Evolutionary conservation across 2,329 filamentous ascomycete species (phyloP), one percentile per base, ranked within the genome.

Genomic region (Paecilomyces niveus): DNA sequence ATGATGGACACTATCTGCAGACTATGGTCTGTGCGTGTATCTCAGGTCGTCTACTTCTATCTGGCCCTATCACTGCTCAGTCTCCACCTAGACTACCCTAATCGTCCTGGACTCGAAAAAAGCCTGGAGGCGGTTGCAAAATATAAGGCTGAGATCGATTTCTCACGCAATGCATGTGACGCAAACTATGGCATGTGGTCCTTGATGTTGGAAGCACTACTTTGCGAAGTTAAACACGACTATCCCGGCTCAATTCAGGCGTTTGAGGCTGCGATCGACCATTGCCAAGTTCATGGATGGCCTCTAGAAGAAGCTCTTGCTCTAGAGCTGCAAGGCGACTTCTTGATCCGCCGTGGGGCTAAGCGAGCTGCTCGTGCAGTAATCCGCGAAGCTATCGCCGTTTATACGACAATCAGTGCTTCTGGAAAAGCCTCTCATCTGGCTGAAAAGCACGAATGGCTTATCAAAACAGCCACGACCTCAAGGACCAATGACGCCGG

Each of bases 301-400:
- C 73, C 78, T 1, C 66, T 87, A 24, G 85, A 87, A 59, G 83
- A 87, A 65, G 85, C 81, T 2, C 74, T 86, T 29, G 75, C 80
- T 39, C 77, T 83, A 45, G 85, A 88, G 69, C 69, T 86, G n/a
- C 85, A 86, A 63, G 83, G 77, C 2, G 83, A 85, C 54, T 86
- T 81, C 66, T 69, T 85, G 21, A 71, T 84, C 32, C 76, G 83
- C 11, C 78, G 80, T 60, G 84, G 84, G 49, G 82, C 83, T 5
- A 81, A 81, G 57, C 71, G 85, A 61, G 82, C 84, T 18, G 85
- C 84, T 53, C 79, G 83, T 57, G 78, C 81, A 53, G 77, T 85
- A 35, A 71, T 87, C 31, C 79, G 82, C 58, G 83, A 87, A 59
- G 78, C 81, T 22, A 81, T 87, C 54, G 78, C 82, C 10, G 81